Conservation (phyloP, 164 flowering plant genomes). For the Chloranthus sessilifolius region DNA sequence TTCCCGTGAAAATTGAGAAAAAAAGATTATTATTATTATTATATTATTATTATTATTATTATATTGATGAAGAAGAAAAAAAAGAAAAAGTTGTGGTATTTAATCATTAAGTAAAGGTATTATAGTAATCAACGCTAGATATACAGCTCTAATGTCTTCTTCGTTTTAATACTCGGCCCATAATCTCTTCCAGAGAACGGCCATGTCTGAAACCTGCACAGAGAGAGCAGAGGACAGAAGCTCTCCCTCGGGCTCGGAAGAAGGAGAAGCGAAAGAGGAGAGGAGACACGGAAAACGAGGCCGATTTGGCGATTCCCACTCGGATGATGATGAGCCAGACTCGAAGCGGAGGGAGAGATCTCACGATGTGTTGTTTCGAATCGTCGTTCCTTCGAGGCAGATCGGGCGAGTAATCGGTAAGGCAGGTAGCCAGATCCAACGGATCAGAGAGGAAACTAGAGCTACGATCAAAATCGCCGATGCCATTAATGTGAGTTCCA, state of each 20-base stretch:
- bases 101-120: no score
- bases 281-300: conserved; percentile 33
- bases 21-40: no score
- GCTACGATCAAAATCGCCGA: conserved; percentile 85
- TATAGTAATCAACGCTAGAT: no score
- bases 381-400: conserved; percentile 77
- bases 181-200: neutral
- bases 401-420: conserved; percentile 85
- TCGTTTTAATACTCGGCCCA: no score
- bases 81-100: no score
- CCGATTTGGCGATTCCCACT: conserved; percentile 24
- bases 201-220: conserved; percentile 4
- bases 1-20: no score
- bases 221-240: no score
- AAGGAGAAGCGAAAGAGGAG: conserved; percentile 2
- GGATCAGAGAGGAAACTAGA: conserved; percentile 67
- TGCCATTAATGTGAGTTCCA: conserved; percentile 52
- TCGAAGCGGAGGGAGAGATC: conserved; percentile 42
- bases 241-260: conserved; percentile 7
- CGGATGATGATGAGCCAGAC: conserved; percentile 16
- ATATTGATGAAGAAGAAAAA: no score
- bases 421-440: conserved; percentile 63
- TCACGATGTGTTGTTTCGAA: conserved; percentile 54
- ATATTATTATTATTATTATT: no score
- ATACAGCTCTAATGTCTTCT: no score